These are phyloP conservation scores for Penicillium coffeae DNA, from an alignment of 495 filamentous ascomycete species.

Conservation along the genomic window DNA sequence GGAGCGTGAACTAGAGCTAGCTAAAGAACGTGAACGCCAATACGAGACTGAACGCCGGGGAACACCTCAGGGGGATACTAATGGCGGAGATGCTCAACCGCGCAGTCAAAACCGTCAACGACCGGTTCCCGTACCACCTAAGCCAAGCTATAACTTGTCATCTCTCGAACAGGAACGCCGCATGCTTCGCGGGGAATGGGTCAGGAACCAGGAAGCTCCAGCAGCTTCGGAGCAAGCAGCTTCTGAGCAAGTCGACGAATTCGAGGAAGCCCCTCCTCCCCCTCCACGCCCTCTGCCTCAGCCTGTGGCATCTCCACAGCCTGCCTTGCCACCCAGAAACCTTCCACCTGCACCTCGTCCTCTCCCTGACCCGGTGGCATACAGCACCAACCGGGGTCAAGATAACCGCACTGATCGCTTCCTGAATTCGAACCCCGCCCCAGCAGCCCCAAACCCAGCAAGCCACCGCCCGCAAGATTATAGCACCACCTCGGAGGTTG, in stretches of 20 bases:
- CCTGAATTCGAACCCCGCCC: constrained; percentile 51
- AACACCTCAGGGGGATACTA: constrained; percentile 29
- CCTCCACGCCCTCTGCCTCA: constrained; percentile 42
- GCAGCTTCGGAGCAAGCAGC: constrained; percentile 16
- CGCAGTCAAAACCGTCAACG: constrained; percentile 39
- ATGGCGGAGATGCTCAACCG: constrained; percentile 17
- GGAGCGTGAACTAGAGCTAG: constrained; percentile 79
- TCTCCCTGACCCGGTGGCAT: constrained; percentile 28
- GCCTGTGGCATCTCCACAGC: constrained; percentile 18
- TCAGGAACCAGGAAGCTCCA: constrained; percentile 43
- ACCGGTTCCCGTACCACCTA: constrained; percentile 47
- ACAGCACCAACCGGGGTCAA: constrained; percentile 26
- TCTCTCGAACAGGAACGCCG: constrained; percentile 74
- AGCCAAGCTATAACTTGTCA: constrained; percentile 59
- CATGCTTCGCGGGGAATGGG: constrained; percentile 67
- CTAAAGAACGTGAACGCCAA: constrained; percentile 77
- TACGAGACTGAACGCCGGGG: constrained; percentile 80
- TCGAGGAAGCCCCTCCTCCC: constrained; percentile 31
- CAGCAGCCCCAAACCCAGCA: constrained; percentile 29
- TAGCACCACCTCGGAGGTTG: constrained; percentile 60
- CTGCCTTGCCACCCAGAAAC: constrained; percentile 16
- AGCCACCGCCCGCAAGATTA: constrained; percentile 50
- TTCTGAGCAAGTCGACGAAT: constrained; percentile 8
- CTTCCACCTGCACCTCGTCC: constrained; percentile 27
- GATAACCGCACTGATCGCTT: constrained; percentile 45